Evolutionary conservation across 202 grass and related monocot genomes (phyloP).

Genomic region (Zizania palustris): DNA sequence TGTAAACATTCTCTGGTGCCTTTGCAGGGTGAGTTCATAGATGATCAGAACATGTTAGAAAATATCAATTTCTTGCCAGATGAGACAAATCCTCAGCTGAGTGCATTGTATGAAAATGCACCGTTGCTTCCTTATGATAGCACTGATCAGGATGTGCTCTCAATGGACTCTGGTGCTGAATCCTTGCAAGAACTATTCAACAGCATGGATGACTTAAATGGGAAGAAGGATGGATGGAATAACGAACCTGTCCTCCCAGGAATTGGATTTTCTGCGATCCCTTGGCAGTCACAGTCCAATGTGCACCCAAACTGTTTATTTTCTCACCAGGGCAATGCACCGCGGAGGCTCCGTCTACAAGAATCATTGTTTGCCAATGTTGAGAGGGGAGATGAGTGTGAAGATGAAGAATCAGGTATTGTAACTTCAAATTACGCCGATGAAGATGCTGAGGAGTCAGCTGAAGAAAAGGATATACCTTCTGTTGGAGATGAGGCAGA

Average conservation of each 20-base stretch:
- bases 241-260: slow-evolving; percentile 31
- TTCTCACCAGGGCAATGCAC: slow-evolving; percentile 47
- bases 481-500: slow-evolving; percentile 21
- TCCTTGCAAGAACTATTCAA: slow-evolving; percentile 72
- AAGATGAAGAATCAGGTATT: slow-evolving; percentile 39
- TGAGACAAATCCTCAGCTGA: slow-evolving; percentile 32
- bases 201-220: slow-evolving; percentile 53
- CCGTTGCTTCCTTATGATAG: slow-evolving; percentile 51
- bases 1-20: too few relatives aligned
- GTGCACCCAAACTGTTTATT: slow-evolving; percentile 10
- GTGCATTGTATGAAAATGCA: slow-evolving; percentile 55
- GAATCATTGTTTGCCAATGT: not conserved
- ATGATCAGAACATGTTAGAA: slow-evolving; percentile 28
- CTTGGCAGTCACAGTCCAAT: slow-evolving; percentile 36
- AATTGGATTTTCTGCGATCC: slow-evolving; percentile 45
- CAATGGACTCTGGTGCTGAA: slow-evolving; percentile 51
- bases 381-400: slow-evolving; percentile 22
- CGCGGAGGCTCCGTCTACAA: slow-evolving; percentile 48
- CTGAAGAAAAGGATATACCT: slow-evolving; percentile 37
- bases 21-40: slow-evolving; percentile 40
- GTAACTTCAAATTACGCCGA: slow-evolving; percentile 27
- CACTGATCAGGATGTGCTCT: slow-evolving; percentile 61
- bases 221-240: slow-evolving; percentile 37
- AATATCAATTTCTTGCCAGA: slow-evolving; percentile 30
- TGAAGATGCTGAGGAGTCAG: slow-evolving; percentile 29